These are phyloP conservation scores for Dactylonectria estremocensis DNA, from an alignment of 2,329 filamentous ascomycete species.

Conservation along the genomic window DNA sequence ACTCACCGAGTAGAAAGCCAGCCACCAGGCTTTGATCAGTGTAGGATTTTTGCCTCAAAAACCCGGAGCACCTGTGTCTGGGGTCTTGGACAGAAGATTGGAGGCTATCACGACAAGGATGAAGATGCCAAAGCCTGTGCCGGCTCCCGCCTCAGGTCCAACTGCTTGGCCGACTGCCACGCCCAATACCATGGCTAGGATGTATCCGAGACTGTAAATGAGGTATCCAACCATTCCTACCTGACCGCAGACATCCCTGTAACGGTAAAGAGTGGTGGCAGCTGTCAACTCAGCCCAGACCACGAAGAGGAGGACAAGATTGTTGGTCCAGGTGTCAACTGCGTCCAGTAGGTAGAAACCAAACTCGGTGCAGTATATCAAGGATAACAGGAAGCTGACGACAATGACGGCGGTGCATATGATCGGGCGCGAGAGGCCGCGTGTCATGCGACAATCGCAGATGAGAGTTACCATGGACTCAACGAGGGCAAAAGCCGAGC, in stretches of 20 bases:
- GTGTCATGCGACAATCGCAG: conserved; percentile 53
- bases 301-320: conserved; percentile 51
- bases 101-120: conserved; percentile 55
- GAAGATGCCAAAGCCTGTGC: conserved; percentile 65
- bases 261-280: conserved; percentile 66
- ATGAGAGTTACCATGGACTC: conserved; percentile 61
- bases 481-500: conserved; percentile 48
- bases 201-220: conserved; percentile 64
- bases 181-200: conserved; percentile 65
- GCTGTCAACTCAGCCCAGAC: conserved; percentile 66
- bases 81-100: conserved; percentile 56
- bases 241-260: conserved; percentile 60
- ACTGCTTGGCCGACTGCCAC: conserved; percentile 63
- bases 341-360: conserved; percentile 62
- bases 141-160: conserved; percentile 60
- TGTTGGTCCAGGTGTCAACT: too few relatives aligned
- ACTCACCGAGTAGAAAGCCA: not conserved
- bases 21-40: conserved; percentile 43
- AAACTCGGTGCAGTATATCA: conserved; percentile 71
- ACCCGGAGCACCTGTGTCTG: conserved; percentile 52
- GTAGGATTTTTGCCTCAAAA: conserved; percentile 58
- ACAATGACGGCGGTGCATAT: conserved; percentile 58
- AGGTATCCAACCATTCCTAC: conserved; percentile 59
- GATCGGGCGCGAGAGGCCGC: not conserved
- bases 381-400: conserved; percentile 64